These are phyloP conservation scores for Omphalea diandra DNA, from an alignment of 441 rosid species.

Conservation along the genomic window DNA sequence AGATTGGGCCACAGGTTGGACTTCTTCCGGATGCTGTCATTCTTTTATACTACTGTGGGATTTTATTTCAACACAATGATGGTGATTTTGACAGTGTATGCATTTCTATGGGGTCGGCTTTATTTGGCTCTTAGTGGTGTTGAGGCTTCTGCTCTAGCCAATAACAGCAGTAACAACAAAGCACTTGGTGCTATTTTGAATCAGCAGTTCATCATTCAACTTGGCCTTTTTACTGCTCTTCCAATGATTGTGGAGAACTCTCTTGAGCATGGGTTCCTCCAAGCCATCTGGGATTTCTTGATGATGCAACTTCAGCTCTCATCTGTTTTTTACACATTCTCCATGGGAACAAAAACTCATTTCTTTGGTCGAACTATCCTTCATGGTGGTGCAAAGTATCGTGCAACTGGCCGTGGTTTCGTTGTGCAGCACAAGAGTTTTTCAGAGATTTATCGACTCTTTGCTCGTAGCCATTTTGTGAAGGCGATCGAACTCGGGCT, in stretches of 20 bases:
- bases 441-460: slow-evolving; percentile 82
- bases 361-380: slow-evolving; percentile 89
- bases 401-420: slow-evolving; percentile 94
- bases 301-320: slow-evolving; percentile 89
- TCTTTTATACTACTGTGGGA: slow-evolving; percentile 80
- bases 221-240: slow-evolving; percentile 85
- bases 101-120: slow-evolving; percentile 84
- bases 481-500: slow-evolving; percentile 92
- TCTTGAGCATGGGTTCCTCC: slow-evolving; percentile 88
- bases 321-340: slow-evolving; percentile 85
- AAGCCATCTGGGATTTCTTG: slow-evolving; percentile 84
- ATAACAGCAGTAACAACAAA: slow-evolving; percentile 45
- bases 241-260: slow-evolving; percentile 92
- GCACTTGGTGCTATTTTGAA: slow-evolving; percentile 77
- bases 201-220: slow-evolving; percentile 88
- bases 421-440: slow-evolving; percentile 89
- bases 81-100: slow-evolving; percentile 68
- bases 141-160: slow-evolving; percentile 52
- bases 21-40: slow-evolving; percentile 92
- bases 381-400: slow-evolving; percentile 92
- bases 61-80: slow-evolving; percentile 80
- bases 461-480: slow-evolving; percentile 84
- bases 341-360: slow-evolving; percentile 95
- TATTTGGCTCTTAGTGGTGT: slow-evolving; percentile 86
- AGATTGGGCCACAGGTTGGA: slow-evolving; percentile 88